These are phyloP conservation scores for Penicillium expansum DNA, from an alignment of 2,329 filamentous ascomycete genomes.

Conservation along the genomic window DNA sequence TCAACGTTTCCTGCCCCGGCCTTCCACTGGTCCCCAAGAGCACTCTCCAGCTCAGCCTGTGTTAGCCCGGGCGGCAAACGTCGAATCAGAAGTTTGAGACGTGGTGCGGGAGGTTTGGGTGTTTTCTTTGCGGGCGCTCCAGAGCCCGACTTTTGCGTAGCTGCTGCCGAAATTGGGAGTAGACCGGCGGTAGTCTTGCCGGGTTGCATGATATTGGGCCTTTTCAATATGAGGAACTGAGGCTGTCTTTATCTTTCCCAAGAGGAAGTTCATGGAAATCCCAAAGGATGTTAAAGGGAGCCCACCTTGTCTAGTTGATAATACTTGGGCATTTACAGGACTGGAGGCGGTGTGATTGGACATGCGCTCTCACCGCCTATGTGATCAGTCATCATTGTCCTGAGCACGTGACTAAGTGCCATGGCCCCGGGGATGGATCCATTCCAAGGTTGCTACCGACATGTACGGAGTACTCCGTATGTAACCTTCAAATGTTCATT, in stretches of 20 bases:
- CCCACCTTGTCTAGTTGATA: background rate
- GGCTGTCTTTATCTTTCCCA: background rate
- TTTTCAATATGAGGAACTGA: background rate
- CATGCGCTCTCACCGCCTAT: background rate
- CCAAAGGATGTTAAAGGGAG: background rate
- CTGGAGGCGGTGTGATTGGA: background rate
- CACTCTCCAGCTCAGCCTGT: slow-evolving; percentile 68
- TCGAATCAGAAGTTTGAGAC: slow-evolving; percentile 80
- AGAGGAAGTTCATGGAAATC: background rate
- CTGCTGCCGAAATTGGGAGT: slow-evolving; percentile 50
- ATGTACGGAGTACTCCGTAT: too few relatives aligned
- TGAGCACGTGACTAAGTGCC: background rate
- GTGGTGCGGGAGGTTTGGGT: slow-evolving; percentile 52
- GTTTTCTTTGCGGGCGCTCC: slow-evolving; percentile 45
- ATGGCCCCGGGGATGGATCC: too few relatives aligned
- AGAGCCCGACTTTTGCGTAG: slow-evolving; percentile 47
- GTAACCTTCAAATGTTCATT: too few relatives aligned
- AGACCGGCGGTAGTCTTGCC: slow-evolving; percentile 51
- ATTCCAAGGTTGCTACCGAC: too few relatives aligned
- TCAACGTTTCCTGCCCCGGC: slow-evolving; percentile 77
- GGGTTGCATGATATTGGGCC: slow-evolving; percentile 29
- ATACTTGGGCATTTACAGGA: background rate
- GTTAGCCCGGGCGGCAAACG: slow-evolving; percentile 84
- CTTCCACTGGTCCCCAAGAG: slow-evolving; percentile 78
- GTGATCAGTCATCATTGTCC: background rate